Evolutionary conservation across 495 filamentous ascomycete genomes (phyloP), one percentile per base, ranked within the genome.

Genomic region (Daldinia grandis): DNA sequence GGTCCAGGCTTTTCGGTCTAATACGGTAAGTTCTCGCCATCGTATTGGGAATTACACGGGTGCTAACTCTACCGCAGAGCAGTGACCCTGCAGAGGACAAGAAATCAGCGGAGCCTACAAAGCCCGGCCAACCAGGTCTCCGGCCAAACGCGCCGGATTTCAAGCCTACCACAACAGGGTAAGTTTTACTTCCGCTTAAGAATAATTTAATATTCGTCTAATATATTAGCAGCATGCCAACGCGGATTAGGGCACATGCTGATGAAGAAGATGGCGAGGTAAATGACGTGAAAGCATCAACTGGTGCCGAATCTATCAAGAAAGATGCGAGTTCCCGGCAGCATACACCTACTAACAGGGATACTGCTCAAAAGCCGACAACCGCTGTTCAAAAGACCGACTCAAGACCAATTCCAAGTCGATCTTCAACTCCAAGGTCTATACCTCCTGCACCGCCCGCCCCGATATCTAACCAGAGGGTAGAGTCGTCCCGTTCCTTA

Each of bases 181-280:
- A 59, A 63, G 74, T 78, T 78, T 76, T 64, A 75, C 56, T 24
- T 51, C 28, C 58, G 50, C 15, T 40, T 38, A 63, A 51, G 30
- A 51, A 59, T 62, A 15, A 14, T n/a, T 47, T 15, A 38, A 57
- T 61, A 44, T 54, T 33, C 54, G 4, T 60, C 69, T 71, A 64
- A 79, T 69, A 65, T 63, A n/a, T 78, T 79, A 37, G 78, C 74
- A 73, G 70, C 76, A 65, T 66, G 72, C 19, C 72, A 68, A 47
- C 76, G 66, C 69, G 80, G 47, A 66, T 72, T 44, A 78, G 71
- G 47, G 68, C 80, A 12, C 81, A 78, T 51, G 63, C 76, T 9
- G 92, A 94, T 73, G 90, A 90, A 55, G 92, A 93, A 75, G 91
- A 93, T 79, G 92, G 91, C 25, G 92, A 94, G 72, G 91, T 93